These are phyloP conservation scores for Trichoderma koningiopsis DNA, from an alignment of 2,329 filamentous ascomycete genomes.

Conservation along the genomic window DNA sequence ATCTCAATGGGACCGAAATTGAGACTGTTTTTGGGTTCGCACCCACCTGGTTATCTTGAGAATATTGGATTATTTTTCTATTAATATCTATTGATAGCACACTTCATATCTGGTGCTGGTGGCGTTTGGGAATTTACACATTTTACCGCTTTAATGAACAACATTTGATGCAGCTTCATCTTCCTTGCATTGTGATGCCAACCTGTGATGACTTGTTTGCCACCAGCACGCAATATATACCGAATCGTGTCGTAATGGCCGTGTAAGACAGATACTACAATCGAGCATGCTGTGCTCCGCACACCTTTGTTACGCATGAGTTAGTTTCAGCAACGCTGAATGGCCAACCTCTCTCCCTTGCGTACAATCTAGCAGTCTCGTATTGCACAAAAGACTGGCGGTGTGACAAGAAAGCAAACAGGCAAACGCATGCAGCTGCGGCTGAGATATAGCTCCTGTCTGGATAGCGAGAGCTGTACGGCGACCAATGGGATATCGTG, in stretches of 20 bases:
- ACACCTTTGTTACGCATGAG: not conserved
- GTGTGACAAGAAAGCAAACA: conserved; percentile 5
- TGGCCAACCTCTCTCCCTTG: not conserved
- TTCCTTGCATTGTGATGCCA: not conserved
- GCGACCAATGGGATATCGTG: not conserved
- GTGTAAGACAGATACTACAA: not conserved
- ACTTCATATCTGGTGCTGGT: not conserved
- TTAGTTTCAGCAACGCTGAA: not conserved
- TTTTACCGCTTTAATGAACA: not conserved
- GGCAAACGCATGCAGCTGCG: not conserved
- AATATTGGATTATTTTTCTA: not conserved
- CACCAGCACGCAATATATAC: not conserved
- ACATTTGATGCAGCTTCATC: not conserved
- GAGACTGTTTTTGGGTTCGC: not conserved
- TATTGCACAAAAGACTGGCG: conserved; percentile 9
- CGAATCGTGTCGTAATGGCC: not conserved
- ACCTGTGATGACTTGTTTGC: not conserved
- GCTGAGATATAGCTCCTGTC: not conserved
- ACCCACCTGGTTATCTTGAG: not conserved
- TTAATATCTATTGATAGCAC: not conserved
- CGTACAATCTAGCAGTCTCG: not conserved
- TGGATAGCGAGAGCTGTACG: not conserved
- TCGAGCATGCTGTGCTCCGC: not conserved
- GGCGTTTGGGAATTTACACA: not conserved
- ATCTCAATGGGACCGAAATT: not conserved